Evolutionary conservation across 176 grass and related monocot genomes (phyloP), one percentile per base, ranked within the genome.

Genomic region (Calamus simplicifolius): DNA sequence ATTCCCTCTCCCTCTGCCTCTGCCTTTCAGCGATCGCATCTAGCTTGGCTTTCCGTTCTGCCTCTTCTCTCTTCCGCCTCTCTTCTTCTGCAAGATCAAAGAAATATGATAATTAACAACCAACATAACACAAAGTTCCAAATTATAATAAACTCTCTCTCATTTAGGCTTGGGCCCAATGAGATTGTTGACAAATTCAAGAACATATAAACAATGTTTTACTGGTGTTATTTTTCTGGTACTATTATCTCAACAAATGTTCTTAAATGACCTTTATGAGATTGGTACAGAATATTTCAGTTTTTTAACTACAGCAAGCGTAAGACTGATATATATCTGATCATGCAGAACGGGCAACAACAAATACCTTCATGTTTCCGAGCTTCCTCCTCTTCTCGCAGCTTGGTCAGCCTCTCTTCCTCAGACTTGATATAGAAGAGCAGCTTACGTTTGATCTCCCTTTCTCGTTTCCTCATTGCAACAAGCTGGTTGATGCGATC

Each of bases 1-100:
- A 28, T 48, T 98, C 93, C 8, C 15, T 60, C 50, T 98, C 88
- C 29, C 93, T 82, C 59, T 81, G 67, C 15, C 66, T 79, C 79
- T 98, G 87, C 67, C 68, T 92, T 27, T 73, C 81, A 18, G 81
- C 87, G 57, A 97, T 91, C 4, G 93, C 87, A 10, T 92, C 93
- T n/a, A 97, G 79, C 62, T 87, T 97, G 14, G 84, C 81, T 65
- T 88, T 97, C 52, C 54, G 73, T 58, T 97, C 93, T 0, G 75
- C 69, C 49, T 91, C 93, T 35, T 91, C 93, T 68, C 38, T 88
- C 60, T 83, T 97, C 69, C 68, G 81, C 31, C 56, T 91, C 64
- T 97, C 93, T 75, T 97, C 93, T 70, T 97, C 93, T 97, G 84
- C 38, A 79, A 35, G n/a, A 30, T 25, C 16, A 75, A 58, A 56